Conservation (phyloP, 148 eudicot genomes). For the Dianthus caryophyllus region DNA sequence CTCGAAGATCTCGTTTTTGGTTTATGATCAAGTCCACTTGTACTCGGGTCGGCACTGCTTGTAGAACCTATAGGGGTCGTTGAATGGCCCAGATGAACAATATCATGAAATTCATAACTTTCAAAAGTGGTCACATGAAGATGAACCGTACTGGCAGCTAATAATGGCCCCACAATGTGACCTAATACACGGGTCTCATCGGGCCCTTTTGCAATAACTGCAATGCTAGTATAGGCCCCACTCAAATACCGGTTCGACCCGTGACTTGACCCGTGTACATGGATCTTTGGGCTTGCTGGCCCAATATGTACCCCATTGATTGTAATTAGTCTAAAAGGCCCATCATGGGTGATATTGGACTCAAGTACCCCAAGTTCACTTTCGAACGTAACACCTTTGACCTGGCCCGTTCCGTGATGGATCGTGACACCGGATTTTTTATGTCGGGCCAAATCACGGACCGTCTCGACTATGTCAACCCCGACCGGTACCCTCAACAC, state of each 20-base stretch:
- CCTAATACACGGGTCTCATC: constrained; percentile 21
- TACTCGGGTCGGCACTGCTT: too few species aligned
- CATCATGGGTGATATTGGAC: neutral
- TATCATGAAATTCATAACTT: constrained; percentile 13
- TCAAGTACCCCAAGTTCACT: neutral
- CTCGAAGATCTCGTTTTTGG: neutral
- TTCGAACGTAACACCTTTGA: constrained; percentile 19
- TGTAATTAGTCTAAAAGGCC: constrained; percentile 13
- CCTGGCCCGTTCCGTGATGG: constrained; percentile 20
- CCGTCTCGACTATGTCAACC: constrained; percentile 21
- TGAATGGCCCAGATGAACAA: too few species aligned
- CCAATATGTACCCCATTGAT: constrained; percentile 23
- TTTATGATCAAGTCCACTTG: too few species aligned
- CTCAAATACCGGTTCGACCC: neutral
- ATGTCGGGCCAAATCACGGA: constrained; percentile 14
- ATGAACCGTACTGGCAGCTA: constrained; percentile 18
- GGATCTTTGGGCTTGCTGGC: neutral
- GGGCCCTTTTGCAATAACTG: constrained; percentile 13
- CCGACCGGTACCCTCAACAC: constrained; percentile 25
- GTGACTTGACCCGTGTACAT: neutral
- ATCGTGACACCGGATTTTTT: constrained; percentile 18
- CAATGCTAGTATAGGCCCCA: constrained; percentile 4
- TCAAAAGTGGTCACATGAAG: constrained; percentile 22
- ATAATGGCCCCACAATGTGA: constrained; percentile 17
- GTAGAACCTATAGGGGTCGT: too few species aligned